phyloP scores from a whole-genome alignment of 2,329 filamentous ascomycete genomes.

The Cladosporium sp. region DNA sequence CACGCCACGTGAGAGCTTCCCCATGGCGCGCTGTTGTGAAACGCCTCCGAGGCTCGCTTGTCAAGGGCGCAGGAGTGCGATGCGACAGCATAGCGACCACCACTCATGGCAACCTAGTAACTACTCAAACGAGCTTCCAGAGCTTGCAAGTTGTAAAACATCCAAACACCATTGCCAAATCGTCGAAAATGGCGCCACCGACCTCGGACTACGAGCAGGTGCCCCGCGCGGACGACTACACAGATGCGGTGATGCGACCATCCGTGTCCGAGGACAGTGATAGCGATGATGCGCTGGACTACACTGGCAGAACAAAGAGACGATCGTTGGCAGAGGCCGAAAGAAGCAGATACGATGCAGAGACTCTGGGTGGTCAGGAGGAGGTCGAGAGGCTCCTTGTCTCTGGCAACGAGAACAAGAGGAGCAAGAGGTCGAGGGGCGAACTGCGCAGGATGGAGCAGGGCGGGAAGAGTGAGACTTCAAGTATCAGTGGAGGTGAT shows the following conservation, averaged over 20 bases:
- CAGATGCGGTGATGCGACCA: neutral
- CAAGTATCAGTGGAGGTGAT: conserved; percentile 10
- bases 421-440: conserved; percentile 19
- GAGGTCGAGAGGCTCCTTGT: conserved; percentile 47
- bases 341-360: conserved; percentile 31
- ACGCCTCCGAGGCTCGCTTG: conserved; percentile 1
- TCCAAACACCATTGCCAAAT: neutral
- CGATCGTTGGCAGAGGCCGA: conserved; percentile 15
- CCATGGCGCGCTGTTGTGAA: neutral
- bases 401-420: conserved; percentile 27
- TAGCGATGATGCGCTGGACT: conserved; percentile 25
- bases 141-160: neutral
- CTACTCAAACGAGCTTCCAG: neutral
- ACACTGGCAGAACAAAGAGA: conserved; percentile 18
- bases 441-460: conserved; percentile 27
- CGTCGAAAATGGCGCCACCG: conserved; percentile 6
- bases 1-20: neutral
- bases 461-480: conserved; percentile 25
- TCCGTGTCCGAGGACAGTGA: conserved; percentile 18
- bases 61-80: neutral
- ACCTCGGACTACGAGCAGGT: conserved; percentile 10
- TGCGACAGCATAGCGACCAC: conserved; percentile 2
- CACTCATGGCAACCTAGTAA: neutral
- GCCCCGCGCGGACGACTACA: neutral
- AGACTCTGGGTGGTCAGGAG: conserved; percentile 47